Evolutionary conservation across 441 rosid genomes (phyloP).

Genomic region (Mallotus japonicus): DNA sequence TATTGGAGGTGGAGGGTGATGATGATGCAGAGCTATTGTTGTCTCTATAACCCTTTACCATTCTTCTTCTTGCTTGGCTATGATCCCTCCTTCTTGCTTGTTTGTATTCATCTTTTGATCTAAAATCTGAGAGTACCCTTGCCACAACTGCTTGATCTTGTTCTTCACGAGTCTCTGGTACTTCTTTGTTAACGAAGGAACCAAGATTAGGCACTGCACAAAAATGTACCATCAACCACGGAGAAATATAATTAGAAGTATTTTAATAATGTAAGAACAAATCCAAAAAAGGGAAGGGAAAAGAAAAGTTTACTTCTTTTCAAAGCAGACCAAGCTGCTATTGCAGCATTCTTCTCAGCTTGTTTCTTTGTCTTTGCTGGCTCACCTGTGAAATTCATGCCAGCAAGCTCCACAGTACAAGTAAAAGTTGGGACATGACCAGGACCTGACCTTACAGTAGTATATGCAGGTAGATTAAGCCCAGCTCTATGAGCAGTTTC

Average conservation of each 20-base stretch:
- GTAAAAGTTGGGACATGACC: conserved; percentile 70
- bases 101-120: conserved; percentile 40
- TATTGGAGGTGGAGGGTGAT: conserved; percentile 22
- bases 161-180: conserved; percentile 35
- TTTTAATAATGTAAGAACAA: too few species aligned
- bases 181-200: conserved; percentile 37
- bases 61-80: conserved; percentile 50
- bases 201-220: conserved; percentile 50
- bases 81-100: conserved; percentile 42
- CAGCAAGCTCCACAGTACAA: conserved; percentile 70
- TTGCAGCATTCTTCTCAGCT: conserved; percentile 86
- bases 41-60: conserved; percentile 29
- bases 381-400: conserved; percentile 63
- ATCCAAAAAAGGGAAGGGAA: neutral
- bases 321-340: conserved; percentile 77
- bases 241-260: neutral
- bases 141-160: conserved; percentile 56
- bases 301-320: conserved; percentile 36
- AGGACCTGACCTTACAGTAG: conserved; percentile 78
- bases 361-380: conserved; percentile 78
- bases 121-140: conserved; percentile 50
- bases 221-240: conserved; percentile 18
- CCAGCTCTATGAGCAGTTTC: conserved; percentile 84
- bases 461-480: conserved; percentile 62
- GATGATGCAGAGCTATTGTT: conserved; percentile 18